Conservation (phyloP, 108 stramenopile species). For the Pseudonitzschia pungens region DNA sequence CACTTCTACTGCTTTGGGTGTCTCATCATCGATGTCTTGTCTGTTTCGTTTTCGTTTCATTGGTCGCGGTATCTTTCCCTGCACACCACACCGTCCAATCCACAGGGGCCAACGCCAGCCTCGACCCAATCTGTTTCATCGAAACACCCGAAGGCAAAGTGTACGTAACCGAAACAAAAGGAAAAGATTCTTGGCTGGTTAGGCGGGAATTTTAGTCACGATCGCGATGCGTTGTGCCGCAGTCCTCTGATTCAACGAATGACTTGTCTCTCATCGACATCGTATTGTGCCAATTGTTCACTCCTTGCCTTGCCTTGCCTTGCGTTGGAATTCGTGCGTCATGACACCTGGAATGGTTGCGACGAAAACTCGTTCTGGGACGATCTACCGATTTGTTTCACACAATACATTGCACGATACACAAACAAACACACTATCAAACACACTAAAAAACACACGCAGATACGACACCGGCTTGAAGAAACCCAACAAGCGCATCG, state of each 20-base stretch:
- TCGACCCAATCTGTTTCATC: conserved; percentile 89
- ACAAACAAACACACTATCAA: not conserved
- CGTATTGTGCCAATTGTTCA: too few species aligned
- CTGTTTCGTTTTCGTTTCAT: not conserved
- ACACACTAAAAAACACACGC: conserved; percentile 14
- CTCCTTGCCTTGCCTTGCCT: too few species aligned
- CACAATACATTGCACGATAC: not conserved
- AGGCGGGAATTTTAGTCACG: too few species aligned
- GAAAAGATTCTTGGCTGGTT: too few species aligned
- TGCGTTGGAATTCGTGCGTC: too few species aligned
- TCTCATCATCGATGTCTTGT: not conserved
- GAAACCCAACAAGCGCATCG: conserved; percentile 63
- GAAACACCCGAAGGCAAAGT: conserved; percentile 86
- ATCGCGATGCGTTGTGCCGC: not conserved
- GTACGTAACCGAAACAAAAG: conserved; percentile 30
- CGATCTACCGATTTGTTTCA: not conserved
- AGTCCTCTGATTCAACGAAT: not conserved
- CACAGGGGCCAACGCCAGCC: conserved; percentile 77
- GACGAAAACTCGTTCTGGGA: too few species aligned
- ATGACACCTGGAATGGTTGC: too few species aligned
- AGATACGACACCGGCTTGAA: conserved; percentile 73
- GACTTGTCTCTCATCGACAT: too few species aligned
- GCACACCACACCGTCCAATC: not conserved
- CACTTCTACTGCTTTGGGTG: not conserved
- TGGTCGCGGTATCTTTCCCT: not conserved